Base-by-base conservation (phyloP, 1,284 basidiomycete genomes). In the Polyporus tsugae region DNA sequence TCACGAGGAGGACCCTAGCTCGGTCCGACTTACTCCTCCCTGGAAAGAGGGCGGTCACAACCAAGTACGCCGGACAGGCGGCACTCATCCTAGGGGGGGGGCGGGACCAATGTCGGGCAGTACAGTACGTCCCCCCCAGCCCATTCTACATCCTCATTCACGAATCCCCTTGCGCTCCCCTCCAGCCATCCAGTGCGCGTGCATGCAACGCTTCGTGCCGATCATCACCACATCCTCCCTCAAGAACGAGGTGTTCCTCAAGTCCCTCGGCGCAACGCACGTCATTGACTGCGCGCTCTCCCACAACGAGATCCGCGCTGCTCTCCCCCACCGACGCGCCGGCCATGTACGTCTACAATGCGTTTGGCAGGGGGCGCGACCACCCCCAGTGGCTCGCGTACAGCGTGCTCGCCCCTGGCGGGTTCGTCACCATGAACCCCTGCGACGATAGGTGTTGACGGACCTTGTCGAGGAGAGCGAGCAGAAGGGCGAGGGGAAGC, bases 181-280 rank as follows among this genome's bases (percentile, higher is more conserved):
- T 15, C 22, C 62, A 76, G 78, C 75, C 2, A 80, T 86, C 38
- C 86, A 87, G 74, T 75, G 86, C 19, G 83, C 82, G 15, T 81
- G 79, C 61, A 72, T 85, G 13, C 82, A 85, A 0, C 85, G 86
- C 0, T 85, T 86, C 75, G 81, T 79, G 2, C 81, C 81, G 5
- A 84, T 87, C 68, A 81, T 87, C 70, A 78, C 83, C 2, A 86
- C 85, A 5, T 78, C 84, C 6, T 87, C 85, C 9, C 68, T 77
- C 11, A 80, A 81, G 66, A 82, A 88, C 73, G 79, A 78, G 1
- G 78, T 85, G 6, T 85, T 84, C 49, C 64, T 71, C 80, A 79
- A 78, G 68, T 70, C 75, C 1, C 74, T 74, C 25, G 75, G 75
- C 6, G 70, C 75, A 68, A 71, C 67, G n/a, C 75, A 77, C 53